phyloP scores from a whole-genome alignment of 306 rosid species.

The Mucuna pruriens region DNA sequence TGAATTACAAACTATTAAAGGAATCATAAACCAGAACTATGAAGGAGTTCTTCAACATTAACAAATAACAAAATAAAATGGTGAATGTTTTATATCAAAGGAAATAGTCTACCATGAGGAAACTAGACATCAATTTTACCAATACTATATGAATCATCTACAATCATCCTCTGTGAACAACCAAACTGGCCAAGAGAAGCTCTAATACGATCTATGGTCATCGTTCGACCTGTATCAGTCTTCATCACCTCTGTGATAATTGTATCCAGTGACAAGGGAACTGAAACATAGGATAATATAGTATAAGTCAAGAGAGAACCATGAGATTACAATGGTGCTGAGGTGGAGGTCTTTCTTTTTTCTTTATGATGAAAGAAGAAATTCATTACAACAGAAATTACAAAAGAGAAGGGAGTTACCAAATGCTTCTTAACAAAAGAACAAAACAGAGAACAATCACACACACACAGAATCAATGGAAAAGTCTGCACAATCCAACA shows the following conservation, averaged over 20 bases:
- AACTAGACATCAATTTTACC: conserved; percentile 51
- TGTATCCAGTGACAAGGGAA: conserved; percentile 59
- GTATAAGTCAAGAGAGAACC: conserved; percentile 20
- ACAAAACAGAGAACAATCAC: conserved; percentile 8
- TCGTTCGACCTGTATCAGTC: conserved; percentile 68
- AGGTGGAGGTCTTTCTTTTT: not conserved
- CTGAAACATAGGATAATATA: conserved; percentile 56
- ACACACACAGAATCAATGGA: not conserved
- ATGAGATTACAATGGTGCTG: not conserved
- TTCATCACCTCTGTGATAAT: conserved; percentile 78
- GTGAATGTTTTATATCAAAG: not conserved
- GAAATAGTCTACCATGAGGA: conserved; percentile 28
- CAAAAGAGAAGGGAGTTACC: not conserved
- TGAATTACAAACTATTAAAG: conserved; percentile 32
- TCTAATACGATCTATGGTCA: conserved; percentile 72
- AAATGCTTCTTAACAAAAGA: conserved; percentile 1
- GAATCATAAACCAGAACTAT: not conserved
- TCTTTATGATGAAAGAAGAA: not conserved
- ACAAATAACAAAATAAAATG: conserved; percentile 9
- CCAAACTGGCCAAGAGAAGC: conserved; percentile 72
- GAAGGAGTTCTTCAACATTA: conserved; percentile 26
- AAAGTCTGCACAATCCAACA: not conserved
- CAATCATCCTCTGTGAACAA: conserved; percentile 46
- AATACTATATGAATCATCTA: conserved; percentile 58
- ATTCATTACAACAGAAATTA: not conserved